Conservation (phyloP, 2,329 filamentous ascomycete species). For the Colletotrichum sp. region DNA sequence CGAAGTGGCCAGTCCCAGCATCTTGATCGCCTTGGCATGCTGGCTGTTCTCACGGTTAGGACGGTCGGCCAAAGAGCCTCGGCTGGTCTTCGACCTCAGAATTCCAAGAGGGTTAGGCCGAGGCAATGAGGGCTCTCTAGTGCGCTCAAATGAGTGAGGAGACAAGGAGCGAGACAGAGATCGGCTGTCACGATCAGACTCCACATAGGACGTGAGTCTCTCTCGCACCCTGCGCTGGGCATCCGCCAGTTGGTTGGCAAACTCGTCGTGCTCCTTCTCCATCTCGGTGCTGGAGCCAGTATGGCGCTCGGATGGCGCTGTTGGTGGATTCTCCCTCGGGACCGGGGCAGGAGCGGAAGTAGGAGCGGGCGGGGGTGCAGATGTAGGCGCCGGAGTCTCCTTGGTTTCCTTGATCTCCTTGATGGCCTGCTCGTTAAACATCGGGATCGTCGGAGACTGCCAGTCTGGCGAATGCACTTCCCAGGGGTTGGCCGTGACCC, state of each 20-base stretch:
- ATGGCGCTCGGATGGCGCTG: not conserved
- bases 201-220: conserved; percentile 71
- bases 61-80: conserved; percentile 64
- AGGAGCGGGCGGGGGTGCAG: not conserved
- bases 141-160: conserved; percentile 36
- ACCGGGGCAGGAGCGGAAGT: not conserved
- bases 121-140: conserved; percentile 34
- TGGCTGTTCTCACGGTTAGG: conserved; percentile 45
- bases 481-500: conserved; percentile 48
- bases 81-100: conserved; percentile 69
- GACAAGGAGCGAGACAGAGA: conserved; percentile 52
- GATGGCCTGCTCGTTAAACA: not conserved
- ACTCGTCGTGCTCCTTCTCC: conserved; percentile 68
- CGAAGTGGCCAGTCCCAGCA: conserved; percentile 58
- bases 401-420: not conserved
- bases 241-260: conserved; percentile 73
- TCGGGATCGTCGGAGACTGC: conserved; percentile 18
- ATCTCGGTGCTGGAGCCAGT: conserved; percentile 32
- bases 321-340: not conserved
- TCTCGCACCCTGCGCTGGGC: conserved; percentile 71
- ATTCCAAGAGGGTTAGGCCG: conserved; percentile 65
- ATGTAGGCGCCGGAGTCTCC: not conserved
- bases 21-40: conserved; percentile 62
- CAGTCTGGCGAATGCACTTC: conserved; percentile 30
- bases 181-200: conserved; percentile 54